phyloP scores from a whole-genome alignment of 139 green algal species.

The Picochlorum sp. region DNA sequence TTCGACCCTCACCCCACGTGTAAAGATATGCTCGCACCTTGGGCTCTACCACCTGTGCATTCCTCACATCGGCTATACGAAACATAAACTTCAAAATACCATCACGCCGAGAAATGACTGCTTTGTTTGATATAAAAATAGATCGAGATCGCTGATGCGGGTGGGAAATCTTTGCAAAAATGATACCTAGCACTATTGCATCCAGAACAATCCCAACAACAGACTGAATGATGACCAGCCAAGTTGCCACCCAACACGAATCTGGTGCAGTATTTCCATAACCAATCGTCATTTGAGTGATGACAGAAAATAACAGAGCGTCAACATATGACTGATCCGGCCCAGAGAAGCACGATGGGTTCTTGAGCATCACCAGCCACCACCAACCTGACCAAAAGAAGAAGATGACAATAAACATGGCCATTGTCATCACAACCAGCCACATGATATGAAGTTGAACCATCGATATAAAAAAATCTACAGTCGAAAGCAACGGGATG shows the following conservation, averaged over 20 bases:
- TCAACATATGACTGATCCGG: constrained; percentile 32
- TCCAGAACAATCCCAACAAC: constrained; percentile 62
- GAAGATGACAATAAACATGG: constrained; percentile 35
- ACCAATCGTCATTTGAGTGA: constrained; percentile 33
- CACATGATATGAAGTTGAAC: constrained; percentile 36
- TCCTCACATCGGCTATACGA: constrained; percentile 70
- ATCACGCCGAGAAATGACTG: constrained; percentile 64
- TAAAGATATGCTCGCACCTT: constrained; percentile 46
- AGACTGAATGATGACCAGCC: constrained; percentile 60
- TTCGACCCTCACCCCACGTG: constrained; percentile 59
- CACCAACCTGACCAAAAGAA: constrained; percentile 32
- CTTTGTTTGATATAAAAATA: constrained; percentile 76
- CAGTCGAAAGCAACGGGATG: background rate
- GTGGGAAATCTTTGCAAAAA: constrained; percentile 71
- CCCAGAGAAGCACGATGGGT: constrained; percentile 27
- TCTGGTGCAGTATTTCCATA: constrained; percentile 66
- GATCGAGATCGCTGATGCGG: constrained; percentile 71
- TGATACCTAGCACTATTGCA: constrained; percentile 64
- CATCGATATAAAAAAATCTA: constrained; percentile 63
- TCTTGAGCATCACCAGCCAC: constrained; percentile 26
- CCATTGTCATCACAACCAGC: constrained; percentile 24
- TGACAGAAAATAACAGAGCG: constrained; percentile 33
- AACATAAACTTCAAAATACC: constrained; percentile 91
- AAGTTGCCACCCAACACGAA: constrained; percentile 53
- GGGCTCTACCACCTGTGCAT: constrained; percentile 24